These are phyloP conservation scores for Vitis hybrid DNA, from an alignment of 177 flowering plant genomes.

Conservation along the genomic window DNA sequence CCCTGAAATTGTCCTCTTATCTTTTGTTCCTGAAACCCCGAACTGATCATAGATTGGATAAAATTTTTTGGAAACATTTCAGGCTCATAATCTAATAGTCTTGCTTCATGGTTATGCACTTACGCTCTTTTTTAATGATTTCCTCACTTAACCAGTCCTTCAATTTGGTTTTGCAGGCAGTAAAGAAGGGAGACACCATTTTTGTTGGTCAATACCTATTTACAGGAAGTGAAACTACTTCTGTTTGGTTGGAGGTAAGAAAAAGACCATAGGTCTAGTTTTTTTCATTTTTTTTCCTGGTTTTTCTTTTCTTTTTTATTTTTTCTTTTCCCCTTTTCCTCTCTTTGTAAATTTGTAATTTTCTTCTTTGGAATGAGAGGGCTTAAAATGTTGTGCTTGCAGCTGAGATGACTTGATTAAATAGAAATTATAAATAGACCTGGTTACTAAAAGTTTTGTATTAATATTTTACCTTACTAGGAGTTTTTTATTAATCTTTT, in stretches of 20 bases:
- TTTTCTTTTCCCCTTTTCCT: not conserved
- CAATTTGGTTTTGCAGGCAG: constrained; percentile 57
- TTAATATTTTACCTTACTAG: no score
- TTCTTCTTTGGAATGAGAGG: no score
- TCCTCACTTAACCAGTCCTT: not conserved
- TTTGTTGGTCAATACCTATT: constrained; percentile 90
- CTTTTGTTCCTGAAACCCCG: no score
- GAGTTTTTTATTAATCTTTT: no score
- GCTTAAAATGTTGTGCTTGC: no score
- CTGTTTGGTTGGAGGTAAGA: constrained; percentile 91
- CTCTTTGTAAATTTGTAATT: not conserved
- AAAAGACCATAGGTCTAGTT: not conserved
- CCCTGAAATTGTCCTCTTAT: not conserved
- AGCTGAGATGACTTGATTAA: no score
- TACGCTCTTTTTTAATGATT: not conserved
- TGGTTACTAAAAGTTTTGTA: no score
- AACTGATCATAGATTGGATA: no score
- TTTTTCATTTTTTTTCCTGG: not conserved
- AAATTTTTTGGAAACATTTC: no score
- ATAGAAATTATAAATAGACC: no score
- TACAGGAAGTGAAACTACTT: constrained; percentile 96
- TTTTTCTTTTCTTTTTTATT: not conserved
- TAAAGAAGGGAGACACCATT: constrained; percentile 84
- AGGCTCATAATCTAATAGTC: not conserved
- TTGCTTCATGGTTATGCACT: no score